phyloP scores from a whole-genome alignment of 75 land plant species.

The Sequoiadendron giganteum region DNA sequence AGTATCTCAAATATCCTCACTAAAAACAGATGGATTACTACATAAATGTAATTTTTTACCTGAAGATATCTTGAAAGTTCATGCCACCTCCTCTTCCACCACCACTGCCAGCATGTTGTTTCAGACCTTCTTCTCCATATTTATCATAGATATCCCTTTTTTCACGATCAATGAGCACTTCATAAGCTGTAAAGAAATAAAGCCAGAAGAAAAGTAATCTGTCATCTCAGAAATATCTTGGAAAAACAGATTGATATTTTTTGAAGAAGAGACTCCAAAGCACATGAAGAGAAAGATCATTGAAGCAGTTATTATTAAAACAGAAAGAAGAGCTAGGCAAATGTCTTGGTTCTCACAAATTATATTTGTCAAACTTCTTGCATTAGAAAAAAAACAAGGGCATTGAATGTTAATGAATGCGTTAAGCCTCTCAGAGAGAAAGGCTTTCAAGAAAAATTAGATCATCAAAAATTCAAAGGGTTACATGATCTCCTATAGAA shows the following conservation, averaged over 20 bases:
- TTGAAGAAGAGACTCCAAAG: background rate
- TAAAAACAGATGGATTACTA: too few species aligned
- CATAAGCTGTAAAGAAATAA: slow-evolving; percentile 59
- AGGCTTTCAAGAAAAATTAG: slow-evolving; percentile 5
- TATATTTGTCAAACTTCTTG: background rate
- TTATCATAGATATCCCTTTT: slow-evolving; percentile 82
- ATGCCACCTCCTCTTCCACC: slow-evolving; percentile 75
- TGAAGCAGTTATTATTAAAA: background rate
- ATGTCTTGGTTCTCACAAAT: background rate
- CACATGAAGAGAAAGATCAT: background rate
- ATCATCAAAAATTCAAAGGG: background rate
- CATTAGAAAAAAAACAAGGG: background rate
- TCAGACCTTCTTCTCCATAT: slow-evolving; percentile 90
- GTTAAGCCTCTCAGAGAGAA: background rate
- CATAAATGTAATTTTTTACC: slow-evolving; percentile 31
- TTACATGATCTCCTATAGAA: background rate
- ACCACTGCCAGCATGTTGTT: slow-evolving; percentile 67
- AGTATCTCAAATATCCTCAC: too few species aligned
- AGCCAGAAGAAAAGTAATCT: background rate
- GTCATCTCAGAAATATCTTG: background rate
- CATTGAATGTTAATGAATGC: background rate
- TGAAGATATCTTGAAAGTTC: slow-evolving; percentile 79
- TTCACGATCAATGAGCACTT: slow-evolving; percentile 76
- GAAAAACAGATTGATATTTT: background rate
- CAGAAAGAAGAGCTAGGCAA: background rate